Evolutionary conservation across 805 yeast species (phyloP).

Genomic region (Jamesozyma spencerorum): DNA sequence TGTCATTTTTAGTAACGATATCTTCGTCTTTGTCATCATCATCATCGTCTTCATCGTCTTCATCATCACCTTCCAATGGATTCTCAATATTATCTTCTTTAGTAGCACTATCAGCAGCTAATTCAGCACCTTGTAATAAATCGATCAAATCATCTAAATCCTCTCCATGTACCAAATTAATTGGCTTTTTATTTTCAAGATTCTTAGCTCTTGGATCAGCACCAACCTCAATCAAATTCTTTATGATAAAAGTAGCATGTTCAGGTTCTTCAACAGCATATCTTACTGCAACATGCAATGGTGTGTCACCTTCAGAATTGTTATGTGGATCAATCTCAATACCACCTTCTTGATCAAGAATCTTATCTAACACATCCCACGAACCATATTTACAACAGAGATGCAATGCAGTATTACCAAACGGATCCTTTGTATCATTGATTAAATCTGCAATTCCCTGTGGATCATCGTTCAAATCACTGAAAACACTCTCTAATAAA

Average conservation of each 20-base stretch:
- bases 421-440: constrained; percentile 63
- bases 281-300: constrained; percentile 76
- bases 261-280: constrained; percentile 76
- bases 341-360: constrained; percentile 74
- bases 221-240: constrained; percentile 83
- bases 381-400: constrained; percentile 74
- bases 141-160: constrained; percentile 50
- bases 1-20: too few species aligned
- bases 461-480: constrained; percentile 31
- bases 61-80: constrained; percentile 31
- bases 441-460: constrained; percentile 39
- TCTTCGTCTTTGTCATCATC: background rate
- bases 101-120: constrained; percentile 41
- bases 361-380: constrained; percentile 72
- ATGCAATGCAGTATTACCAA: constrained; percentile 76
- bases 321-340: constrained; percentile 81
- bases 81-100: constrained; percentile 24
- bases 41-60: constrained; percentile 15
- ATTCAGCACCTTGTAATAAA: constrained; percentile 74
- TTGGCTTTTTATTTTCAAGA: constrained; percentile 60
- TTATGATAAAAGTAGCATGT: constrained; percentile 69
- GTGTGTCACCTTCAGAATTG: constrained; percentile 67
- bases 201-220: constrained; percentile 64
- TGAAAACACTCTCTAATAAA: constrained; percentile 49
- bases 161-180: constrained; percentile 51